Conservation (phyloP, 2,329 filamentous ascomycete species). For the Xylariaceae sp. region DNA sequence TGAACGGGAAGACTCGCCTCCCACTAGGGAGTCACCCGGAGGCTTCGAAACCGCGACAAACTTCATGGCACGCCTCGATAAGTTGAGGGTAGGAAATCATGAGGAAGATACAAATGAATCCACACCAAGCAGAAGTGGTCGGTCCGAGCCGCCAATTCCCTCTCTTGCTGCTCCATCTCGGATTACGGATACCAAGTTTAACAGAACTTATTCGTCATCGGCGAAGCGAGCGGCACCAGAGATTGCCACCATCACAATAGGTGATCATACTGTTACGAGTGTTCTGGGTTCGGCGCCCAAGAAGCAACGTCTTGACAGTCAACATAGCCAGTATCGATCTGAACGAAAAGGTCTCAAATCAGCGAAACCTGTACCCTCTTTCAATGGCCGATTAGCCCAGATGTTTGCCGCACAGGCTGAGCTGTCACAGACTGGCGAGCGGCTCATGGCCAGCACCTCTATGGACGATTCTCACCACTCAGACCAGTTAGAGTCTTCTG, state of each 20-base stretch:
- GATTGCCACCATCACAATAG: constrained; percentile 70
- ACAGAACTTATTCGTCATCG: constrained; percentile 19
- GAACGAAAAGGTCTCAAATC: constrained; percentile 26
- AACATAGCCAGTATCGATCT: constrained; percentile 29
- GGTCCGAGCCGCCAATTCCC: constrained; percentile 32
- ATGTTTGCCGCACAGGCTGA: constrained; percentile 39
- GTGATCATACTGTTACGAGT: constrained; percentile 60
- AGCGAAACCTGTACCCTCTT: constrained; percentile 35
- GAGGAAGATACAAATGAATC: constrained; percentile 8
- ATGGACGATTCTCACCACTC: constrained; percentile 21
- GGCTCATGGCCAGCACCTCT: constrained; percentile 11
- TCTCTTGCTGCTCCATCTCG: constrained; percentile 32
- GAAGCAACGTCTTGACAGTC: constrained; percentile 39
- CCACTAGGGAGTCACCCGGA: constrained; percentile 10
- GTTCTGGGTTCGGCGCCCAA: constrained; percentile 56
- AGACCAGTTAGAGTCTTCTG: constrained; percentile 26
- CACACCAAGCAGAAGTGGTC: neutral
- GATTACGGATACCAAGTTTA: constrained; percentile 26
- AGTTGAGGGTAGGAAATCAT: constrained; percentile 20
- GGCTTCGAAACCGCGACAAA: constrained; percentile 30
- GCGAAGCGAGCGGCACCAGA: constrained; percentile 57
- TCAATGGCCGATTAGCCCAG: constrained; percentile 41
- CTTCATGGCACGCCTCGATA: constrained; percentile 35
- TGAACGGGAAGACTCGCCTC: constrained; percentile 1
- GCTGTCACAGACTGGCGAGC: constrained; percentile 15